Evolutionary conservation across 352 stramenopile species (phyloP).

Genomic region (Phytophthora pisi): DNA sequence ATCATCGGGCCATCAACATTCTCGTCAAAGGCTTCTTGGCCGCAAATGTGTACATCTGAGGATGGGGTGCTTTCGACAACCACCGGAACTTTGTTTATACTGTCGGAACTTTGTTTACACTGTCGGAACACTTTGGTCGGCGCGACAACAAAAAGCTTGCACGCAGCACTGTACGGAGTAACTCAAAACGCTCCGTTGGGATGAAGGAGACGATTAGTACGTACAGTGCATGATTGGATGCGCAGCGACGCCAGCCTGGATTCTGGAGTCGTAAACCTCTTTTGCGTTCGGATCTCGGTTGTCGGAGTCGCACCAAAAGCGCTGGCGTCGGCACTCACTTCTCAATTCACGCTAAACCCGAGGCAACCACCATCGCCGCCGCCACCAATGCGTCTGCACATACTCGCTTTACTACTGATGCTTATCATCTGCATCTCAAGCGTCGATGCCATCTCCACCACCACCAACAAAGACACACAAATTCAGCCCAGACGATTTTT

Average conservation of each 20-base stretch:
- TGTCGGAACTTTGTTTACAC: background rate
- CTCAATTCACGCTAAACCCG: background rate
- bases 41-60: background rate
- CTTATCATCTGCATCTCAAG: background rate
- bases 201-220: background rate
- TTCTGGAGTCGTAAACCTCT: too few relatives aligned
- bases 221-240: background rate
- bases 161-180: too few relatives aligned
- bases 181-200: too few relatives aligned
- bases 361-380: background rate
- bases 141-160: background rate
- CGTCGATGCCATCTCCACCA: background rate
- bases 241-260: too few relatives aligned
- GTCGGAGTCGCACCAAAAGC: background rate
- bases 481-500: background rate
- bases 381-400: background rate
- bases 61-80: background rate
- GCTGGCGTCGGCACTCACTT: background rate
- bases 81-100: background rate
- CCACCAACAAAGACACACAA: background rate
- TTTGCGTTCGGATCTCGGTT: background rate
- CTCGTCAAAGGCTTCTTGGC: too few relatives aligned
- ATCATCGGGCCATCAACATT: too few relatives aligned
- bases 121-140: background rate
- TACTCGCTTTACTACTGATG: background rate